Conservation (phyloP, 2,329 filamentous ascomycete species). For the Colletotrichum truncatum region DNA sequence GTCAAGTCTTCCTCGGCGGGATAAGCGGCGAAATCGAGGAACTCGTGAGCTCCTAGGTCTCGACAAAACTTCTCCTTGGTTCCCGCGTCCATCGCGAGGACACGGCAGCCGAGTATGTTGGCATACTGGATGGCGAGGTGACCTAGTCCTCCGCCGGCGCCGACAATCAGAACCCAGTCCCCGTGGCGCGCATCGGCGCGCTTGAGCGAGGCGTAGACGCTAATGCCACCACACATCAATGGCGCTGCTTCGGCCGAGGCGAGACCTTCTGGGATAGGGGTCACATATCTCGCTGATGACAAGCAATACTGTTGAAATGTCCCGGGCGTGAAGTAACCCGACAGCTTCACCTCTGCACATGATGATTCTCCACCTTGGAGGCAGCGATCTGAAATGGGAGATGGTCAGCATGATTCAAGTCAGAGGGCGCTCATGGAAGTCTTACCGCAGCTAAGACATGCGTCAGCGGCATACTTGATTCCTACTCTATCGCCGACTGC, state of each 20-base stretch:
- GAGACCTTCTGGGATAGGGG: constrained; percentile 49
- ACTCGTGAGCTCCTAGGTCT: constrained; percentile 36
- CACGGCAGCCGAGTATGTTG: constrained; percentile 37
- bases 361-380: constrained; percentile 34
- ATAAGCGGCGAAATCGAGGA: constrained; percentile 36
- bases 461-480: constrained; percentile 35
- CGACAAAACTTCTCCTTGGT: constrained; percentile 35
- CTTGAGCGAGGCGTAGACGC: constrained; percentile 66
- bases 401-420: not conserved
- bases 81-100: constrained; percentile 39
- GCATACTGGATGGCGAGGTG: constrained; percentile 41
- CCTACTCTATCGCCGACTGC: constrained; percentile 32
- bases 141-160: constrained; percentile 42
- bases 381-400: constrained; percentile 28
- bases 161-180: constrained; percentile 39
- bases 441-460: constrained; percentile 33
- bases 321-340: constrained; percentile 37
- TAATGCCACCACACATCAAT: constrained; percentile 75
- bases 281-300: constrained; percentile 48
- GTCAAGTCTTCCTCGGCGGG: constrained; percentile 15
- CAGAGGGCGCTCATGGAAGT: rapidly evolving
- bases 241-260: constrained; percentile 55
- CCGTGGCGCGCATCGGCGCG: constrained; percentile 32
- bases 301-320: constrained; percentile 37
- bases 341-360: constrained; percentile 33